Conservation (phyloP, 495 filamentous ascomycete species). For the Penicillium simplicissimum region DNA sequence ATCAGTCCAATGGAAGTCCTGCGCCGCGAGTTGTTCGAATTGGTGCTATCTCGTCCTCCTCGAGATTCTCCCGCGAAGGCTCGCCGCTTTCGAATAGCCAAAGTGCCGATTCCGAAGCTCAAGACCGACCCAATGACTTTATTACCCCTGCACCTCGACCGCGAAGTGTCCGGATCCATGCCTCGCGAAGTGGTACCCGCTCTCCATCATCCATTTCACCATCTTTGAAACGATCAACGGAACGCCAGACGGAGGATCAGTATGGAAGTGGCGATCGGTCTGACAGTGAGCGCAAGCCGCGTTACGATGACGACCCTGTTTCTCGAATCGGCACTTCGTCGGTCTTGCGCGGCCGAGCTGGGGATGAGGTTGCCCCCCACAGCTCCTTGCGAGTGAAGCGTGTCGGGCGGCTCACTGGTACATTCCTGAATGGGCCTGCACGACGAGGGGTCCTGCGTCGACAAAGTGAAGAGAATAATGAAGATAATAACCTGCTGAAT, state of each 20-base stretch:
- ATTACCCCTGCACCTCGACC: conserved; percentile 67
- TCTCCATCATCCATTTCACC: conserved; percentile 46
- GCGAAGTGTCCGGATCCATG: conserved; percentile 62
- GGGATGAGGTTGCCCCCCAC: conserved; percentile 60
- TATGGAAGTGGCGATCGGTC: conserved; percentile 45
- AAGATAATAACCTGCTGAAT: conserved; percentile 36
- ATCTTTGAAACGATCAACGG: conserved; percentile 37
- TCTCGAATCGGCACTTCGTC: conserved; percentile 54
- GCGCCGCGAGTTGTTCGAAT: conserved; percentile 60
- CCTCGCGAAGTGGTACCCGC: conserved; percentile 39
- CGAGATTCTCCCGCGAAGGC: conserved; percentile 38
- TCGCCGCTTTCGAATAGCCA: conserved; percentile 38
- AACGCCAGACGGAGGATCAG: conserved; percentile 36
- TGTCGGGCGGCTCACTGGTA: conserved; percentile 67
- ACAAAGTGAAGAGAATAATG: conserved; percentile 70
- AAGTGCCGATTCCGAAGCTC: conserved; percentile 31
- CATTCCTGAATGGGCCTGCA: conserved; percentile 73
- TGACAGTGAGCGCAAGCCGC: conserved; percentile 46
- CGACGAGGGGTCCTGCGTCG: conserved; percentile 67
- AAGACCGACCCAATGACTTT: conserved; percentile 46
- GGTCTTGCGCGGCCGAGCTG: conserved; percentile 46
- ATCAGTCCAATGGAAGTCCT: conserved; percentile 46
- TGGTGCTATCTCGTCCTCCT: conserved; percentile 42
- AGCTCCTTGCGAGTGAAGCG: conserved; percentile 74
- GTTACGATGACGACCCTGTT: conserved; percentile 44